These are phyloP conservation scores for Acephala macrosclerotiorum DNA, from an alignment of 2,329 filamentous ascomycete species.

Conservation along the genomic window DNA sequence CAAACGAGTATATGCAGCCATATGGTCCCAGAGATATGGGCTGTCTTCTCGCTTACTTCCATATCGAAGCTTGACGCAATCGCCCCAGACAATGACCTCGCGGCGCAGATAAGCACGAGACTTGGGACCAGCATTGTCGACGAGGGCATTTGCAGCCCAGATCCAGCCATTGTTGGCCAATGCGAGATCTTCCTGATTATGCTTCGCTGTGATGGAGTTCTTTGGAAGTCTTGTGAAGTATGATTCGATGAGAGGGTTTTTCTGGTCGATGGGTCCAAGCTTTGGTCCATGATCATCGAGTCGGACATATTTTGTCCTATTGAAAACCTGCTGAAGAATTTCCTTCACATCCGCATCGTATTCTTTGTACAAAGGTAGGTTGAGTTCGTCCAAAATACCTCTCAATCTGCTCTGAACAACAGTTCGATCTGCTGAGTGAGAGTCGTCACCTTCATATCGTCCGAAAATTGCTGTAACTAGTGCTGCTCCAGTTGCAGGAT, in stretches of 20 bases:
- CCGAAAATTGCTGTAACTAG: constrained; percentile 75
- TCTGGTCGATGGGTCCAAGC: constrained; percentile 76
- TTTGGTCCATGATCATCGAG: constrained; percentile 93
- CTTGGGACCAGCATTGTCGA: constrained; percentile 89
- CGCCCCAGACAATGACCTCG: constrained; percentile 97
- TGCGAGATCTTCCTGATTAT: constrained; percentile 78
- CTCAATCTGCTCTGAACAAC: constrained; percentile 62
- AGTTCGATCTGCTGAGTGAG: constrained; percentile 56
- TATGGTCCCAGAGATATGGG: constrained; percentile 94
- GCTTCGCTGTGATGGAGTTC: constrained; percentile 79
- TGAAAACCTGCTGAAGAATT: constrained; percentile 90
- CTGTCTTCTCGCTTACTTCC: constrained; percentile 82
- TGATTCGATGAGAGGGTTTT: constrained; percentile 86
- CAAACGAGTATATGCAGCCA: constrained; percentile 89
- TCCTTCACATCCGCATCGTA: constrained; percentile 85
- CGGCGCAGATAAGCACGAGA: constrained; percentile 94
- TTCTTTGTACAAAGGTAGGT: constrained; percentile 88
- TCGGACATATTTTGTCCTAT: constrained; percentile 92
- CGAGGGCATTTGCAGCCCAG: constrained; percentile 93
- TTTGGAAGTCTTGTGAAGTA: constrained; percentile 92
- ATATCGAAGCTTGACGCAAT: constrained; percentile 97
- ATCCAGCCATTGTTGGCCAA: constrained; percentile 98
- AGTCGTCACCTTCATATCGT: constrained; percentile 62
- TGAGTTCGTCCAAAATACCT: constrained; percentile 80
- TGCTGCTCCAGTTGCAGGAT: constrained; percentile 74